Evolutionary conservation across 805 yeast genomes (phyloP), one percentile per base, ranked within the genome.

Genomic region (Starmera pachycereana): DNA sequence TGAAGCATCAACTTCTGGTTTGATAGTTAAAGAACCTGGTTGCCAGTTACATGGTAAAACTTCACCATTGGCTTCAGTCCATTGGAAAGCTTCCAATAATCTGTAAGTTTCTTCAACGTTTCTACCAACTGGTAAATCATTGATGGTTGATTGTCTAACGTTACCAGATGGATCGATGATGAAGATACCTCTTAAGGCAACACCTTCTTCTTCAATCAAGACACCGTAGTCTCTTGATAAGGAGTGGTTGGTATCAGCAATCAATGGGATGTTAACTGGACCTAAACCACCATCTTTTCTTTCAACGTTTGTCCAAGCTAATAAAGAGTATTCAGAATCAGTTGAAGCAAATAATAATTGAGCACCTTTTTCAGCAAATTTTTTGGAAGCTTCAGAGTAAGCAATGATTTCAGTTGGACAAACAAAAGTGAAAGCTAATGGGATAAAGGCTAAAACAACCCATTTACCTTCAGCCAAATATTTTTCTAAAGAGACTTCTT

Each of bases 21-120:
- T 81, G 71, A 88, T 87, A 67, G 95, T 84, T 62, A 85, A 95
- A 47, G 85, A 65, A 72, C 98, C 98, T 66, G 85, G 81, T 43
- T 81, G 77, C 98, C 98, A 90, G 94, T 90, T 92, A 65, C 97
- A 97, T 60, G 98, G 98, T 74, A 97, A 89, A 53, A 90, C 98
- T 74, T 94, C 96, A 72, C 98, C 98, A 80, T 92, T 74, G 75
- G 86, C 84, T 69, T 89, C 97, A 58, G 96, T 85, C 89, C 95
- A 92, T 75, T 90, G 96, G 96, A 92, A 92, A 56, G 97, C 99
- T 66, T 92, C 97, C 49, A 92, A 77, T 63, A 92, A 78, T 81
- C 99, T 89, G 63, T 87, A 75, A 52, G 97, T 83, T 78, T 92
- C 99, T 52, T 89, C 97, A 54, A 92, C 98, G 61, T 85, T 83